phyloP scores from a whole-genome alignment of 1,284 basidiomycete species.

The Clitocybe nebularis region DNA sequence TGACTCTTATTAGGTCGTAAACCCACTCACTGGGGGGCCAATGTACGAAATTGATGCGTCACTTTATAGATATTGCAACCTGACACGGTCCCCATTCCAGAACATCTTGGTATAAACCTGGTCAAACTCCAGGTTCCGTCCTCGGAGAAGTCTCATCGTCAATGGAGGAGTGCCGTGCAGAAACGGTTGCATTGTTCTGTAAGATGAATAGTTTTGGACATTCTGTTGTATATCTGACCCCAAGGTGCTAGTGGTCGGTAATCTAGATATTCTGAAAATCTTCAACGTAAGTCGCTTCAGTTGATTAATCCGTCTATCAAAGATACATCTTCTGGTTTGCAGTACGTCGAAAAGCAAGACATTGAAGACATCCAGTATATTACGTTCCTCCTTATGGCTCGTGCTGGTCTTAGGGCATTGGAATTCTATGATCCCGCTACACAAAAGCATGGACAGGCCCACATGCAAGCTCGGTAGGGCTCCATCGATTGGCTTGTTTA shows the following conservation, averaged over 20 bases:
- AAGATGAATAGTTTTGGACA: conserved; percentile 24
- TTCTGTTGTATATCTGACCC: neutral
- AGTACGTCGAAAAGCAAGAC: conserved; percentile 67
- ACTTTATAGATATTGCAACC: neutral
- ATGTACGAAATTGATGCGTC: conserved; percentile 43
- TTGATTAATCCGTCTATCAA: too few species aligned
- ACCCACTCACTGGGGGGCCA: conserved; percentile 79
- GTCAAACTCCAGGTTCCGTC: conserved; percentile 75
- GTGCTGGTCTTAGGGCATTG: conserved; percentile 74
- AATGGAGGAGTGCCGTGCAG: conserved; percentile 85
- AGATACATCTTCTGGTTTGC: conserved; percentile 9
- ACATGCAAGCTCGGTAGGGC: conserved; percentile 79
- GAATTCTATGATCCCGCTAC: conserved; percentile 81
- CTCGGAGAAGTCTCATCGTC: conserved; percentile 83
- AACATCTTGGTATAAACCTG: conserved; percentile 79
- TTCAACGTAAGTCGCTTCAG: conserved; percentile 55
- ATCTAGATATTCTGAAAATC: conserved; percentile 68
- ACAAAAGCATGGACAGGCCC: conserved; percentile 85
- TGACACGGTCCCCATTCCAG: conserved; percentile 28
- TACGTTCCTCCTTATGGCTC: conserved; percentile 80
- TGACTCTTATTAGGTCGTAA: conserved; percentile 51
- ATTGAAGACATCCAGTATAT: conserved; percentile 76
- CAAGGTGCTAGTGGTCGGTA: conserved; percentile 56
- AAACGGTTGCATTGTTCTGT: conserved; percentile 78
- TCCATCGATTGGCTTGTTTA: conserved; percentile 17